phyloP scores from a whole-genome alignment of 495 filamentous ascomycete species.

The Hypoxylon fuscum region DNA sequence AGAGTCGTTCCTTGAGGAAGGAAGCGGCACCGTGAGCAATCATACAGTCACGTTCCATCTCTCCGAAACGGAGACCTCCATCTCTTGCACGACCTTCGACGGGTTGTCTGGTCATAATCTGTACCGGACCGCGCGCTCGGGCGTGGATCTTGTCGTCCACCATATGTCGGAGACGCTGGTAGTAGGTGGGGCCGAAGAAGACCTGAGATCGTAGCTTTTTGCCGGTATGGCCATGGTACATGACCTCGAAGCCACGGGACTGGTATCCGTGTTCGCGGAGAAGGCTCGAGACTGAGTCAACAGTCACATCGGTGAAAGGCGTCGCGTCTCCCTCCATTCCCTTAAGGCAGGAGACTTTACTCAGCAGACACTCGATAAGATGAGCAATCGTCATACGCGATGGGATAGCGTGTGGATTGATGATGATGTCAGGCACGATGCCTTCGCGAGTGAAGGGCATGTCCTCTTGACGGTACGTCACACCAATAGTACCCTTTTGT shows the following conservation, averaged over 20 bases:
- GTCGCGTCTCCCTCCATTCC: conserved; percentile 97
- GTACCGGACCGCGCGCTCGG: conserved; percentile 90
- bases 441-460: conserved; percentile 98
- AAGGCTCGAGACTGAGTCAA: conserved; percentile 88
- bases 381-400: conserved; percentile 99
- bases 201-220: conserved; percentile 91
- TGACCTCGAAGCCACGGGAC: conserved; percentile 94
- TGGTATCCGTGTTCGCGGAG: conserved; percentile 95
- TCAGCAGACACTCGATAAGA: conserved; percentile 97
- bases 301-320: conserved; percentile 97
- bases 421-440: conserved; percentile 92
- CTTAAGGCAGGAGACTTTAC: conserved; percentile 89
- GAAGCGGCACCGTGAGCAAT: conserved; percentile 96
- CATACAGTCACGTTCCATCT: conserved; percentile 99
- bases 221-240: conserved; percentile 98
- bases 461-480: conserved; percentile 95
- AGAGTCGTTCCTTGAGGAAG: conserved; percentile 96
- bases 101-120: conserved; percentile 98
- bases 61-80: conserved; percentile 98
- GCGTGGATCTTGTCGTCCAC: conserved; percentile 99
- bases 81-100: conserved; percentile 98
- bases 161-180: conserved; percentile 98
- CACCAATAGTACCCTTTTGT: conserved; percentile 98
- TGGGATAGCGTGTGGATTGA: conserved; percentile 99
- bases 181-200: conserved; percentile 98